Conservation (phyloP, 805 yeast species). For the Candida khao-thaluensis region DNA sequence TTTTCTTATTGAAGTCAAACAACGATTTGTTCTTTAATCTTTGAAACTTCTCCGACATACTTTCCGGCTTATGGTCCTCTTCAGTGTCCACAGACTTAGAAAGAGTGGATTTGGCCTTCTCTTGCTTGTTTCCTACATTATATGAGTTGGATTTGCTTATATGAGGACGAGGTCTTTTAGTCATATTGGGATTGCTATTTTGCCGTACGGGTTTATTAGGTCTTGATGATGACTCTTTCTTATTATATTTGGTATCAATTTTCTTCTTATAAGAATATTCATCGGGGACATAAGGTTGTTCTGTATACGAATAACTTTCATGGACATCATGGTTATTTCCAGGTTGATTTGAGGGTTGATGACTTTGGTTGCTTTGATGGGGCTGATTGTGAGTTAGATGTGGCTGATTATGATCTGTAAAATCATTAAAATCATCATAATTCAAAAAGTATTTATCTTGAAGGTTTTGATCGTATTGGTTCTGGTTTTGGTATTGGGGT, state of each 20-base stretch:
- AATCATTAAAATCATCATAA: no score
- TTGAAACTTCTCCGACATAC: slow-evolving; percentile 1
- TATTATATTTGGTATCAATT: slow-evolving; percentile 8
- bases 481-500: no score
- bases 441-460: no score
- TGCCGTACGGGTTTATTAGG: slow-evolving; percentile 16
- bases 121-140: slow-evolving; percentile 2
- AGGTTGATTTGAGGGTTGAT: no score
- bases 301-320: no score
- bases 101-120: slow-evolving; percentile 1
- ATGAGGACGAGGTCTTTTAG: slow-evolving; percentile 13
- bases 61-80: not conserved
- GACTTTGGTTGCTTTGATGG: no score
- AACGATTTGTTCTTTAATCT: slow-evolving; percentile 5
- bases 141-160: slow-evolving; percentile 15
- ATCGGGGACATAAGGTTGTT: not conserved
- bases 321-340: no score
- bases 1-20: slow-evolving; percentile 12
- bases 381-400: no score
- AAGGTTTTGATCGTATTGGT: no score
- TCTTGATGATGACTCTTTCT: slow-evolving; percentile 9
- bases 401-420: no score
- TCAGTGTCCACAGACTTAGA: not conserved
- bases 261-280: slow-evolving; percentile 7
- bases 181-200: slow-evolving; percentile 12